These are phyloP conservation scores for Boletus insuetus DNA, from an alignment of 768 basidiomycete species.

Conservation along the genomic window DNA sequence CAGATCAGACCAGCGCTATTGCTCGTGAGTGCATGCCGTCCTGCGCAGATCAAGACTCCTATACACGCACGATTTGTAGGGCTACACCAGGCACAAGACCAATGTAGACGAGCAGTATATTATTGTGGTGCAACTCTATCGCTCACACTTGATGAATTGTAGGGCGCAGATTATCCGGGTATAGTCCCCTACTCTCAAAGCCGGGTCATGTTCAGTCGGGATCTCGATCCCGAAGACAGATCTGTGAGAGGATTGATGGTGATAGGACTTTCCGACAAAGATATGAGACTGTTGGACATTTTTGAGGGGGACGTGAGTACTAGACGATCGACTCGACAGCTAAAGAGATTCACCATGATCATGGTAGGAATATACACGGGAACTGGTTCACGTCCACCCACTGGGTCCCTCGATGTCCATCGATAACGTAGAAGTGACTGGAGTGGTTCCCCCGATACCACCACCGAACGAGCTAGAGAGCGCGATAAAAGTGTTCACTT, in stretches of 20 bases:
- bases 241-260: constrained; percentile 18
- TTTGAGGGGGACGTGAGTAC: too few species aligned
- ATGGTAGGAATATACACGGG: too few species aligned
- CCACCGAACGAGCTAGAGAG: constrained; percentile 31
- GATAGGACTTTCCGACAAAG: too few species aligned
- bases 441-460: constrained; percentile 45
- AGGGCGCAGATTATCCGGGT: constrained; percentile 82
- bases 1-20: constrained; percentile 72
- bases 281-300: too few species aligned
- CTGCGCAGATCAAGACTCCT: background rate
- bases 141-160: constrained; percentile 8
- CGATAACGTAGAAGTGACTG: too few species aligned
- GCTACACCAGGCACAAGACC: constrained; percentile 79
- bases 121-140: background rate
- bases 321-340: too few species aligned
- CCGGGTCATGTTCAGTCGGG: constrained; percentile 42
- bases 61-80: constrained; percentile 37
- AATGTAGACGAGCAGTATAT: constrained; percentile 39
- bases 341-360: background rate
- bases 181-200: constrained; percentile 61
- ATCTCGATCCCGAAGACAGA: constrained; percentile 58
- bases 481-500: constrained; percentile 59
- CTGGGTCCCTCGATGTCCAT: constrained; percentile 44
- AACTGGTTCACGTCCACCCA: constrained; percentile 52
- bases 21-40: constrained; percentile 44